A percentile compares a stretch with the other conserved stretches of the same genome.
Evolutionary conservation across 768 basidiomycete species (phyloP).

Genomic region (Strobilomyces confusus): DNA sequence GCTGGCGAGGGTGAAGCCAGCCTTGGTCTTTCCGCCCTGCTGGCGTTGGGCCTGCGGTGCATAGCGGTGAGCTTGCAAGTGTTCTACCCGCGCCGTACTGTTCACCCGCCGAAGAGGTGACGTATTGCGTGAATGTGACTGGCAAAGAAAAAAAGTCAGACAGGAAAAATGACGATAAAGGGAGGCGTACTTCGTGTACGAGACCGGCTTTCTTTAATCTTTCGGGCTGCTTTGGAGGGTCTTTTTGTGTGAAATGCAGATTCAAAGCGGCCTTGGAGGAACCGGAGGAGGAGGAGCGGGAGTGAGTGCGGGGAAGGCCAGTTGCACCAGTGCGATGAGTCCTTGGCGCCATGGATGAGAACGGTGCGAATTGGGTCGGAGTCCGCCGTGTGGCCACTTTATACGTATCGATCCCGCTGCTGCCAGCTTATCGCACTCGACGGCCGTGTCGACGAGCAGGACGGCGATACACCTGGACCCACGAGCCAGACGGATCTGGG

Average conservation of each 20-base stretch:
- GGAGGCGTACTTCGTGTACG: conserved; percentile 43
- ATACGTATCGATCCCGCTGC: conserved; percentile 1
- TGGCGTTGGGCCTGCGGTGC: conserved; percentile 27
- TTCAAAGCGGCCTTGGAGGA: conserved; percentile 55
- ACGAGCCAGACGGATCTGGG: neutral
- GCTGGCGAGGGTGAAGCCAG: conserved; percentile 57
- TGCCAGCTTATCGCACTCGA: conserved; percentile 15
- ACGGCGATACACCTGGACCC: neutral
- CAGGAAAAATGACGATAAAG: conserved; percentile 9
- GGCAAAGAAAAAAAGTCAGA: conserved; percentile 6
- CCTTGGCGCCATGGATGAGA: conserved; percentile 46
- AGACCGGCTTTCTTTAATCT: conserved; percentile 47
- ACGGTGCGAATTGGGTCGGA: conserved; percentile 26
- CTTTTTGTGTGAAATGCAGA: conserved; percentile 69
- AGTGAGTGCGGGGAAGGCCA: conserved; percentile 54
- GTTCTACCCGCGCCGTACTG: conserved; percentile 28
- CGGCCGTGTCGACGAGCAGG: neutral
- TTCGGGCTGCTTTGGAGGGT: conserved; percentile 45
- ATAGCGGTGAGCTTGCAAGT: conserved; percentile 34
- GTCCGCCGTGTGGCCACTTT: conserved; percentile 24
- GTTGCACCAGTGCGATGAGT: conserved; percentile 43
- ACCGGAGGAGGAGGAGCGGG: conserved; percentile 54
- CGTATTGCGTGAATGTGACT: conserved; percentile 23
- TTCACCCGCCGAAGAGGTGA: conserved; percentile 27
- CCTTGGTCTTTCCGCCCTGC: conserved; percentile 37